phyloP scores from a whole-genome alignment of 129 eudicot genomes.

The Flaveria robusta region DNA sequence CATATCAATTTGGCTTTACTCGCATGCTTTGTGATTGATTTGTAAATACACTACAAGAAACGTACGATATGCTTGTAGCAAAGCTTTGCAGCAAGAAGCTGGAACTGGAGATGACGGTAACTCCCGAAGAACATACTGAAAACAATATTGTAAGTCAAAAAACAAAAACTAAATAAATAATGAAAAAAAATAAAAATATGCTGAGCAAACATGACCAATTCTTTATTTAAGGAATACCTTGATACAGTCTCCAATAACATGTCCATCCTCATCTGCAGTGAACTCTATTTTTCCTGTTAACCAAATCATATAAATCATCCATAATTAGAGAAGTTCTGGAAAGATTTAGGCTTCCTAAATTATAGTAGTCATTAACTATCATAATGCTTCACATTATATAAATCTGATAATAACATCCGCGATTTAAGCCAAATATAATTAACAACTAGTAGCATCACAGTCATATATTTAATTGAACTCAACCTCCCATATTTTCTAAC shows the following conservation, averaged over 20 bases:
- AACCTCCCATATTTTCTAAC: not conserved
- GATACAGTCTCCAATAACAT: constrained; percentile 90
- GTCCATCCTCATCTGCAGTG: constrained; percentile 81
- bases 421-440: not conserved
- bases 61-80: constrained; percentile 92
- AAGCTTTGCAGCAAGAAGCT: constrained; percentile 98
- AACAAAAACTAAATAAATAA: not conserved
- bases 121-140: constrained; percentile 85
- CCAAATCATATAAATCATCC: constrained; percentile 15
- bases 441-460: not conserved
- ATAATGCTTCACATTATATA: constrained; percentile 3
- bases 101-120: constrained; percentile 99
- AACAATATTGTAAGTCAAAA: constrained; percentile 11
- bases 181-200: not conserved
- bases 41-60: constrained; percentile 19
- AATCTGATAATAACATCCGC: not conserved
- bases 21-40: not conserved
- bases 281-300: constrained; percentile 77
- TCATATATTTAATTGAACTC: not conserved
- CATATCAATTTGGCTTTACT: not conserved
- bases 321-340: constrained; percentile 8
- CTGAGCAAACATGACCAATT: not conserved
- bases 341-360: constrained; percentile 1
- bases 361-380: constrained; percentile 15
- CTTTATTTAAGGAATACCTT: constrained; percentile 47